These are phyloP conservation scores for Parietaria judaica DNA, from an alignment of 306 rosid species.

Conservation along the genomic window DNA sequence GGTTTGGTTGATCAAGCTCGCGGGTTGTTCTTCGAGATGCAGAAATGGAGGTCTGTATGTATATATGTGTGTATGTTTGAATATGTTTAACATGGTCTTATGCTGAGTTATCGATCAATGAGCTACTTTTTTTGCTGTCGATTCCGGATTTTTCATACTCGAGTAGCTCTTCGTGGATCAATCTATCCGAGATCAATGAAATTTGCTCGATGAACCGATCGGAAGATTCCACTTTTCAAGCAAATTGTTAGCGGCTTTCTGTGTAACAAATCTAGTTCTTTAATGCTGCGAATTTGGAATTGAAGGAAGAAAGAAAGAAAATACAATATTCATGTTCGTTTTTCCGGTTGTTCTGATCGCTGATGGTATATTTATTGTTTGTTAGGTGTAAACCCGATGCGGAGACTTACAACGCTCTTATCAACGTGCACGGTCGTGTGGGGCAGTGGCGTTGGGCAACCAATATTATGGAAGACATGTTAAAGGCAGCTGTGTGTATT, in stretches of 20 bases:
- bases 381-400: constrained; percentile 89
- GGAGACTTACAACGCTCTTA: constrained; percentile 78
- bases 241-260: too few relatives aligned
- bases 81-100: too few relatives aligned
- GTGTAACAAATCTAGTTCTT: too few relatives aligned
- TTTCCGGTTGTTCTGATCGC: not conserved
- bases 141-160: not conserved
- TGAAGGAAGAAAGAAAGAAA: too few relatives aligned
- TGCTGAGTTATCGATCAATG: not conserved
- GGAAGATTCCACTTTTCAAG: too few relatives aligned
- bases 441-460: constrained; percentile 98
- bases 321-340: too few relatives aligned
- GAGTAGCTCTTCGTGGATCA: too few relatives aligned
- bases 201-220: too few relatives aligned
- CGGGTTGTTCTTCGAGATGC: constrained; percentile 96
- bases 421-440: constrained; percentile 83
- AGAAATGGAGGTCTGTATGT: constrained; percentile 60
- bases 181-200: too few relatives aligned
- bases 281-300: not conserved
- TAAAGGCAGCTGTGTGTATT: constrained; percentile 96
- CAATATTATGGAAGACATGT: constrained; percentile 96
- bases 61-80: too few relatives aligned
- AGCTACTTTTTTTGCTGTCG: not conserved
- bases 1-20: constrained; percentile 75
- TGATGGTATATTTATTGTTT: not conserved